Evolutionary conservation across 2,329 filamentous ascomycete genomes (phyloP).

Genomic region (Cryphonectria japonica): DNA sequence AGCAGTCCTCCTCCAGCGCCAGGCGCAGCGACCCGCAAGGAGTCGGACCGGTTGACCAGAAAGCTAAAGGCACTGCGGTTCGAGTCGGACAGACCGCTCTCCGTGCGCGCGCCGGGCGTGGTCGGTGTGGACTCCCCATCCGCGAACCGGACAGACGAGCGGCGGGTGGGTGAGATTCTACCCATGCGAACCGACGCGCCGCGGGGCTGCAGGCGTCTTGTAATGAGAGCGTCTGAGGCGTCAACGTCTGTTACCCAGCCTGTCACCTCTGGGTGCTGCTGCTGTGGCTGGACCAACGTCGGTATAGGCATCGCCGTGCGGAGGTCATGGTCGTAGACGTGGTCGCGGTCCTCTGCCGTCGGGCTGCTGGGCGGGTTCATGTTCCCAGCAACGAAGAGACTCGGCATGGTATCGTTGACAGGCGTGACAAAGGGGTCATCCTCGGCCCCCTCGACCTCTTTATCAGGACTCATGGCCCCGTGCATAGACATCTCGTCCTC

Average conservation of each 20-base stretch:
- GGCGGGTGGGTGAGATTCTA: conserved; percentile 43
- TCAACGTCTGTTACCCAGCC: conserved; percentile 63
- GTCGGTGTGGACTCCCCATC: conserved; percentile 21
- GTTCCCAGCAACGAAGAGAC: conserved; percentile 23
- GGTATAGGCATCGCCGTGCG: conserved; percentile 18
- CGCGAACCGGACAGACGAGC: conserved; percentile 38
- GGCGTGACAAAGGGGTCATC: conserved; percentile 58
- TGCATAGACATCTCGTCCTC: conserved; percentile 49
- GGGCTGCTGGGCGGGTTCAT: conserved; percentile 16
- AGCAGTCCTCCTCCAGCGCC: background rate
- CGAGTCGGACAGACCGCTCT: conserved; percentile 60
- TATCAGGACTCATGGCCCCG: conserved; percentile 31
- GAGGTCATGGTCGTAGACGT: background rate
- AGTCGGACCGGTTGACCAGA: conserved; percentile 37
- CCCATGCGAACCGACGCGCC: conserved; percentile 36
- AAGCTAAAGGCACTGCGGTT: conserved; percentile 51
- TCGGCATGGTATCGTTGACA: conserved; percentile 32
- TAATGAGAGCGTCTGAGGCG: conserved; percentile 56
- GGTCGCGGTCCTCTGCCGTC: background rate
- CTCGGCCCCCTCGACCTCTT: conserved; percentile 28
- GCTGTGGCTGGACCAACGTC: conserved; percentile 33
- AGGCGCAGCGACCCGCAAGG: conserved; percentile 42
- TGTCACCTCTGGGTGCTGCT: conserved; percentile 57
- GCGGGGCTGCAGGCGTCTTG: conserved; percentile 46
- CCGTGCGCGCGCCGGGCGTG: conserved; percentile 45